These are phyloP conservation scores for Rhizoctonia solani DNA, from an alignment of 1,284 basidiomycete species.

Conservation along the genomic window DNA sequence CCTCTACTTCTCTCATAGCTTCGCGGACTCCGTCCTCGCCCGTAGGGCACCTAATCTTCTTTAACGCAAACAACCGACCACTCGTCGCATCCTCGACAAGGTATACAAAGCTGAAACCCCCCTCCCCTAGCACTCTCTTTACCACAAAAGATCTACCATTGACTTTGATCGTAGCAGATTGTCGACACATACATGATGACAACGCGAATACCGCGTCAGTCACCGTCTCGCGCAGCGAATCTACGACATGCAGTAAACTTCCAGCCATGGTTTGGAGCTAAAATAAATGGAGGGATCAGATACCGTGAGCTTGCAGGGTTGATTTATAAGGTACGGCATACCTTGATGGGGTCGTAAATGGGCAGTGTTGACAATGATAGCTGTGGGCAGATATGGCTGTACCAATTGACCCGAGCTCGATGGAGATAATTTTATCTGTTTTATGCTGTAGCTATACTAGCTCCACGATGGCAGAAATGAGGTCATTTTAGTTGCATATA, in stretches of 20 bases:
- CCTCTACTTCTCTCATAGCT: slow-evolving; percentile 89
- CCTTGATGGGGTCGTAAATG: slow-evolving; percentile 13
- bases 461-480: neutral
- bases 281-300: neutral
- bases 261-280: slow-evolving; percentile 21
- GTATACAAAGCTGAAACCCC: slow-evolving; percentile 94
- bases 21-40: slow-evolving; percentile 80
- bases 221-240: slow-evolving; percentile 69
- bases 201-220: slow-evolving; percentile 80
- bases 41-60: slow-evolving; percentile 88
- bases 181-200: slow-evolving; percentile 77
- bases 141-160: slow-evolving; percentile 93
- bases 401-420: neutral
- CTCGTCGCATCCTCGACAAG: slow-evolving; percentile 85
- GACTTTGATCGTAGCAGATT: slow-evolving; percentile 84
- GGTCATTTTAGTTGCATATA: slow-evolving; percentile 2
- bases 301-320: neutral
- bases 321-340: slow-evolving; percentile 8
- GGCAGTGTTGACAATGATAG: neutral
- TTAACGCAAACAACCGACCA: slow-evolving; percentile 86
- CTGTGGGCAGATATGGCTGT: neutral
- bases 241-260: slow-evolving; percentile 46
- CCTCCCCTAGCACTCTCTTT: slow-evolving; percentile 88
- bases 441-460: neutral
- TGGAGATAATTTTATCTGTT: neutral